Evolutionary conservation across 345 rosid species (phyloP).

Genomic region (Eucalyptus sp.): DNA sequence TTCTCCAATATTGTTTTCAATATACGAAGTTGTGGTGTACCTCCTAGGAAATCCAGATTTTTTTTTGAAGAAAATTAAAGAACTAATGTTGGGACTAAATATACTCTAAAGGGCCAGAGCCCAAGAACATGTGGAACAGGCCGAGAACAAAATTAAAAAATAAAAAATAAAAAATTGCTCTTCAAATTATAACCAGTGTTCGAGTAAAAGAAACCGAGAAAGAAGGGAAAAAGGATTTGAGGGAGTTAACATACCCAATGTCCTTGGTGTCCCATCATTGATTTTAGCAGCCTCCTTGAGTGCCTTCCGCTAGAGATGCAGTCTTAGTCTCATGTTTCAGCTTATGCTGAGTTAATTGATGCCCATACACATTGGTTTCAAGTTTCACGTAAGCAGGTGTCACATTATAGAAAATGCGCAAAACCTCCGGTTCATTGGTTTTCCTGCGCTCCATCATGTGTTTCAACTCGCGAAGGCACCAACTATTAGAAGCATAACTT

Average conservation of each 20-base stretch:
- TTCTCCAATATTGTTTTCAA: too few species aligned
- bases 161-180: too few species aligned
- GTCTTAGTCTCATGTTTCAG: neutral
- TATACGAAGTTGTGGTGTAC: too few species aligned
- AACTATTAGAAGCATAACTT: neutral
- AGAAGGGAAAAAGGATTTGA: neutral
- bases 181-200: too few species aligned
- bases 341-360: neutral
- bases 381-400: neutral
- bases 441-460: neutral
- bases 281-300: neutral
- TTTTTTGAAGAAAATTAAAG: too few species aligned
- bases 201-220: neutral
- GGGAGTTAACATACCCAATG: neutral
- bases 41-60: too few species aligned
- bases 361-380: too few species aligned
- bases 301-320: accelerated
- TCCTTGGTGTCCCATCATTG: neutral
- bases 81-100: too few species aligned
- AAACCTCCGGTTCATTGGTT: neutral
- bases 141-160: too few species aligned
- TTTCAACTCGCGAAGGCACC: neutral
- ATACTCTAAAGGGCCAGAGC: too few species aligned
- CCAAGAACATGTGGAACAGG: accelerated
- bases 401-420: neutral